A percentile compares a stretch with the other conserved stretches of the same genome.
These are phyloP conservation scores for Talaromyces pinophilus DNA, from an alignment of 2,329 filamentous ascomycete species.

Conservation along the genomic window DNA sequence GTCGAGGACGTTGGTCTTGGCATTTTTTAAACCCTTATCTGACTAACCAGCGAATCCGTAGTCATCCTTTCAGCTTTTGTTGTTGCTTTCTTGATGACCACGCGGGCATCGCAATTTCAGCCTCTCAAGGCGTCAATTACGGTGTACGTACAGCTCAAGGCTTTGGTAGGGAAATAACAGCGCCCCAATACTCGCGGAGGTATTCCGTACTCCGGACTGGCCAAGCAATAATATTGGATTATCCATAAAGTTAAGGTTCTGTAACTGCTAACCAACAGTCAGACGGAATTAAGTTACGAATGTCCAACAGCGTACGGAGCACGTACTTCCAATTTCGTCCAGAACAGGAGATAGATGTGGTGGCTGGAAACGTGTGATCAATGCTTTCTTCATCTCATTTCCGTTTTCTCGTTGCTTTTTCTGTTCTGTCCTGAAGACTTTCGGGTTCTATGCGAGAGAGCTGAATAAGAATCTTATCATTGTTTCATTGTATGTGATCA, in stretches of 20 bases:
- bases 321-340: background rate
- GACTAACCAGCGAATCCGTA: background rate
- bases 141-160: background rate
- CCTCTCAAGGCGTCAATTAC: background rate
- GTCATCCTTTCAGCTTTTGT: background rate
- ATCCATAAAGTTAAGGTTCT: background rate
- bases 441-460: background rate
- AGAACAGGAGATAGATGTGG: background rate
- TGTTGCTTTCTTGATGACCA: background rate
- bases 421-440: background rate
- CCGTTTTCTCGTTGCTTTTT: background rate
- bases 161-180: background rate
- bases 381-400: constrained; percentile 5
- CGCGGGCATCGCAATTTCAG: background rate
- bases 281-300: background rate
- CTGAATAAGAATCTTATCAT: background rate
- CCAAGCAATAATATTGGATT: background rate
- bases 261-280: background rate
- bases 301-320: background rate
- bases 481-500: background rate
- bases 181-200: background rate
- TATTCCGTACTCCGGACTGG: background rate
- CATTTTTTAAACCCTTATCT: background rate
- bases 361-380: constrained; percentile 14
- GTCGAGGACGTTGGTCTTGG: constrained; percentile 8